These are phyloP conservation scores for Chenopodium album DNA, from an alignment of 148 eudicot genomes.

Conservation along the genomic window DNA sequence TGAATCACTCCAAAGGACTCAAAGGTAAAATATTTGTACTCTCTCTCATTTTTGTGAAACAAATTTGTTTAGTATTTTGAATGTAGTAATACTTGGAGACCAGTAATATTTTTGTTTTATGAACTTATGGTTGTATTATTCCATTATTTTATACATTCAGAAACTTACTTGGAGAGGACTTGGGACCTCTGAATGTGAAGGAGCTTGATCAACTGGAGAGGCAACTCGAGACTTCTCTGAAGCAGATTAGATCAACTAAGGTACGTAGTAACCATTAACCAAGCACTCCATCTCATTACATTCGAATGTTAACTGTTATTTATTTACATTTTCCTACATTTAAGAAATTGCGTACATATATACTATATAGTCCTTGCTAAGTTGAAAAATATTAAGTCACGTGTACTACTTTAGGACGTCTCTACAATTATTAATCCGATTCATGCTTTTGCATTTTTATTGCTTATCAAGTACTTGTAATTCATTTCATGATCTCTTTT, in stretches of 20 bases:
- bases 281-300: too few relatives aligned
- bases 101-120: background rate
- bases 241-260: constrained; percentile 46
- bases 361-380: too few relatives aligned
- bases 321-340: background rate
- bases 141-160: constrained; percentile 4
- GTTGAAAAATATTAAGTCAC: too few relatives aligned
- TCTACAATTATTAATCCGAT: too few relatives aligned
- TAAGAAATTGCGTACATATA: background rate
- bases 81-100: too few relatives aligned
- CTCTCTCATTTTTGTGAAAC: background rate
- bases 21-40: constrained; percentile 45
- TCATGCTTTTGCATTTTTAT: too few relatives aligned
- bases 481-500: too few relatives aligned
- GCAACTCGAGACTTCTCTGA: constrained; percentile 45
- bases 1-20: constrained; percentile 75
- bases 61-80: background rate
- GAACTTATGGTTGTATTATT: background rate
- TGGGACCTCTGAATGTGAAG: constrained; percentile 51
- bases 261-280: background rate
- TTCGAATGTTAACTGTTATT: too few relatives aligned
- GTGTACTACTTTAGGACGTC: too few relatives aligned
- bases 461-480: too few relatives aligned
- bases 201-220: constrained; percentile 57
- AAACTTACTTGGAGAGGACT: constrained; percentile 51